These are phyloP conservation scores for Paraleonurus japonicus DNA, from an alignment of 257 asterid species.

Conservation along the genomic window DNA sequence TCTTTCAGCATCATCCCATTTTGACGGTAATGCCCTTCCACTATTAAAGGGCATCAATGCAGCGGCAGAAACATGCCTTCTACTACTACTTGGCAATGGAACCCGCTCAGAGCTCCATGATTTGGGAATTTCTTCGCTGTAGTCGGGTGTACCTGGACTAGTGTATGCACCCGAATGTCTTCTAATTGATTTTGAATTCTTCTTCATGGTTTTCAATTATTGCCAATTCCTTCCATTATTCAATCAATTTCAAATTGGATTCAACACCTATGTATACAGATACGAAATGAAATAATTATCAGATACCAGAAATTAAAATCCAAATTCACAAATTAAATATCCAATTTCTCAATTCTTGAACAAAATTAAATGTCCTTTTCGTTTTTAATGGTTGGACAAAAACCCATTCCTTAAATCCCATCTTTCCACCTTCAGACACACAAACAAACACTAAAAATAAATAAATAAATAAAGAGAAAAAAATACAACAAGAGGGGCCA, in stretches of 20 bases:
- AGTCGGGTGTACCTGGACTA: slow-evolving; percentile 88
- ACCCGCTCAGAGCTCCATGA: slow-evolving; percentile 81
- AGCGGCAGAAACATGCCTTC: slow-evolving; percentile 53
- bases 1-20: slow-evolving; percentile 98
- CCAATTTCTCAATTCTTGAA: not conserved
- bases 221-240: slow-evolving; percentile 20
- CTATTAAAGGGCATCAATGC: slow-evolving; percentile 77
- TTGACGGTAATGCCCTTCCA: slow-evolving; percentile 81
- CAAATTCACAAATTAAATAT: not conserved
- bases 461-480: not conserved
- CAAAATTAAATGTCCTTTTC: too few relatives aligned
- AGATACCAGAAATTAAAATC: not conserved
- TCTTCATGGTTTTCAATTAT: slow-evolving; percentile 46
- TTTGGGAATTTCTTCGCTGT: slow-evolving; percentile 53
- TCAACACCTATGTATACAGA: not conserved
- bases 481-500: slow-evolving; percentile 21
- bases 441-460: not conserved
- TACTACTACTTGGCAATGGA: slow-evolving; percentile 37
- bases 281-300: not conserved
- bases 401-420: slow-evolving; percentile 15
- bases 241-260: not conserved
- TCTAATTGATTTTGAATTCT: slow-evolving; percentile 33
- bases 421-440: slow-evolving; percentile 5
- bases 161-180: slow-evolving; percentile 70
- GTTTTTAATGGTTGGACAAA: slow-evolving; percentile 16